phyloP scores from a whole-genome alignment of 257 asterid genomes.

The Forsythia suspensa region DNA sequence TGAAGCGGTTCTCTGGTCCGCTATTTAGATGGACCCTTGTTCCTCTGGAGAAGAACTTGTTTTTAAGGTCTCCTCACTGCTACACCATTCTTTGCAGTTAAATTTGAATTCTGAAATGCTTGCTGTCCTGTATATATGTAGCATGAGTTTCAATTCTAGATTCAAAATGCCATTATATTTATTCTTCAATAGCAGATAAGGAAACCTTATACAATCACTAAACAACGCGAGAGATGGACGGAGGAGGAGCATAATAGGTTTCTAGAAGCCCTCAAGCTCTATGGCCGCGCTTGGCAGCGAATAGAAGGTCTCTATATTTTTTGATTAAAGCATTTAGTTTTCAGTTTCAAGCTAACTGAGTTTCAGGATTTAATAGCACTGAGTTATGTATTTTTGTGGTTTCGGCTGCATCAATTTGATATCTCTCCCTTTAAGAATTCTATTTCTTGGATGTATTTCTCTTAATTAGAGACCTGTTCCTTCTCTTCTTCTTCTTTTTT shows the following conservation, averaged over 20 bases:
- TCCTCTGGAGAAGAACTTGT: conserved; percentile 87
- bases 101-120: neutral
- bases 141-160: neutral
- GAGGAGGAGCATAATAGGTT: conserved; percentile 93
- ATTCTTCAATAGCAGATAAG: conserved; percentile 55
- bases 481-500: conserved; percentile 22
- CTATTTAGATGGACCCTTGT: conserved; percentile 66
- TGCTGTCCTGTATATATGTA: neutral
- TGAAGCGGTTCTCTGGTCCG: conserved; percentile 45
- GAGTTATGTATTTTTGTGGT: conserved; percentile 12
- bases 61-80: conserved; percentile 52
- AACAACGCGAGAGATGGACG: conserved; percentile 96
- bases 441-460: conserved; percentile 30
- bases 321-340: conserved; percentile 9
- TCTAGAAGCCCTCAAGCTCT: conserved; percentile 86
- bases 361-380: neutral
- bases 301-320: conserved; percentile 66
- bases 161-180: conserved; percentile 6
- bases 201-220: conserved; percentile 92
- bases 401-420: conserved; percentile 24
- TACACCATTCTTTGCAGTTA: neutral
- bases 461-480: conserved; percentile 41
- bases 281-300: conserved; percentile 99
- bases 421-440: conserved; percentile 18
- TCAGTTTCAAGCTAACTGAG: too few relatives aligned